phyloP scores from a whole-genome alignment of 805 yeast genomes.

The Suhomyces tanzawaensis region DNA sequence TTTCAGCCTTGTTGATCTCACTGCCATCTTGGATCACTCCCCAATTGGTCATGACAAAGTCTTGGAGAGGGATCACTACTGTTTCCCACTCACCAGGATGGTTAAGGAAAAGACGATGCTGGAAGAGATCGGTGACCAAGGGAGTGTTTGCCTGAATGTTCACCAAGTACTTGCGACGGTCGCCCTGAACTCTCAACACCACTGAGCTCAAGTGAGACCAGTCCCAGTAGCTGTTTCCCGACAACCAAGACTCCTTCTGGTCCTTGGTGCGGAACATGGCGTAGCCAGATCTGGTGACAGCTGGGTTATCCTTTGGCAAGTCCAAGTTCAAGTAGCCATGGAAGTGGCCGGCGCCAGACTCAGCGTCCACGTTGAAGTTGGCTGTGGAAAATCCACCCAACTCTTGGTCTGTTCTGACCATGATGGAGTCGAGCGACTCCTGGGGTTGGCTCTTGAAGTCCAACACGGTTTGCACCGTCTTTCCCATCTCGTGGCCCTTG shows the following conservation, averaged over 20 bases:
- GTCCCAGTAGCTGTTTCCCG: slow-evolving; percentile 59
- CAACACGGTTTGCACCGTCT: slow-evolving; percentile 44
- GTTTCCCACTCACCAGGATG: slow-evolving; percentile 82
- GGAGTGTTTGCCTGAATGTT: slow-evolving; percentile 82
- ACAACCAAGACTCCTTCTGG: slow-evolving; percentile 50
- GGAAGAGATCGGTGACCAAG: slow-evolving; percentile 73
- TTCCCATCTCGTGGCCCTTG: slow-evolving; percentile 27
- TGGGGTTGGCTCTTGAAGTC: slow-evolving; percentile 55
- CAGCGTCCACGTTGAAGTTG: slow-evolving; percentile 42
- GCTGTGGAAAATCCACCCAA: slow-evolving; percentile 78
- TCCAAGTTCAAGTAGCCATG: slow-evolving; percentile 68
- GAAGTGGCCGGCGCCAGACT: slow-evolving; percentile 33
- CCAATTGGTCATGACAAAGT: slow-evolving; percentile 79
- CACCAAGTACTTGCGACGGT: slow-evolving; percentile 69
- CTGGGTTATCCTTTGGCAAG: slow-evolving; percentile 61
- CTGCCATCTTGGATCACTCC: slow-evolving; percentile 58
- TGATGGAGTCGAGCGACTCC: slow-evolving; percentile 42
- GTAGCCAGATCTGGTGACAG: slow-evolving; percentile 65
- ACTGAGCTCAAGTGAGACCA: slow-evolving; percentile 62
- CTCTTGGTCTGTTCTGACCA: slow-evolving; percentile 69
- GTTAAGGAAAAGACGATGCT: slow-evolving; percentile 72
- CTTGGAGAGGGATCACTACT: slow-evolving; percentile 71
- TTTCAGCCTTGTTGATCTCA: slow-evolving; percentile 58
- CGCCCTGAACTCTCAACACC: slow-evolving; percentile 70
- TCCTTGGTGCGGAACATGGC: slow-evolving; percentile 84